Base-by-base conservation (phyloP, 352 stramenopile genomes). In the Phytophthora colocasiae region DNA sequence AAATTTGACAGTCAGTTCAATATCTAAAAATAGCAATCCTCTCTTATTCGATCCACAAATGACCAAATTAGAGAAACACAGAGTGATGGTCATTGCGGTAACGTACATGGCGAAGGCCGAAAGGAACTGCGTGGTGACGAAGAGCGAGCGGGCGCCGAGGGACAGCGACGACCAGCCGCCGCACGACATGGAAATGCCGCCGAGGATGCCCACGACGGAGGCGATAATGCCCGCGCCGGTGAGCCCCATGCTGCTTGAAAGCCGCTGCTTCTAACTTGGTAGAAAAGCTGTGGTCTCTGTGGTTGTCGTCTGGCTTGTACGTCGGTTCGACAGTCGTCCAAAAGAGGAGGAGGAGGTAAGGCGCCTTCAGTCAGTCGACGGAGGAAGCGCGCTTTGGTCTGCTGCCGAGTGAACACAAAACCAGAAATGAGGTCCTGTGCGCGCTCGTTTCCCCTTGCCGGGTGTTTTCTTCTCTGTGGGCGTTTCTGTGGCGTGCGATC, bases 81-180 rank as follows among this genome's bases (percentile, higher is more conserved):
- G 52, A 70, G 53, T 63, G 53, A 73, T 73, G 57, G 66, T 66
- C 47, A 15, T 10, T 14, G 15, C 22, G 1, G 31, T 45, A 39
- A 87, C 85, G 40, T 90, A 95, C 87, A 96, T 94, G 59, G 79
- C 78, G 68, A 95, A 94, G 44, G 72, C 75, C 11, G 88, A 96
- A 51, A 94, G 41, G 63, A 92, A 91, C 62, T 96, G 88, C 56
- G 88, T 92, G 2, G 83, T 84, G 3, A 88, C 71, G 57, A 94
- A 96, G 58, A 96, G 80, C 45, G 88, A 94, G 59, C 87, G 86
- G 14, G 86, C 83, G 66, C 88, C 88, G 56, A 96, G 82, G 26
- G 86, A 95, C 19, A 96, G 78, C 57, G 86, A 81, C 46, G 88
- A 96, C 88, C 88, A 96, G 26, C 88, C 88, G 67, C 83, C 88